Evolutionary conservation across 768 basidiomycete genomes (phyloP).

Genomic region (Paxillus ammoniavirescens): DNA sequence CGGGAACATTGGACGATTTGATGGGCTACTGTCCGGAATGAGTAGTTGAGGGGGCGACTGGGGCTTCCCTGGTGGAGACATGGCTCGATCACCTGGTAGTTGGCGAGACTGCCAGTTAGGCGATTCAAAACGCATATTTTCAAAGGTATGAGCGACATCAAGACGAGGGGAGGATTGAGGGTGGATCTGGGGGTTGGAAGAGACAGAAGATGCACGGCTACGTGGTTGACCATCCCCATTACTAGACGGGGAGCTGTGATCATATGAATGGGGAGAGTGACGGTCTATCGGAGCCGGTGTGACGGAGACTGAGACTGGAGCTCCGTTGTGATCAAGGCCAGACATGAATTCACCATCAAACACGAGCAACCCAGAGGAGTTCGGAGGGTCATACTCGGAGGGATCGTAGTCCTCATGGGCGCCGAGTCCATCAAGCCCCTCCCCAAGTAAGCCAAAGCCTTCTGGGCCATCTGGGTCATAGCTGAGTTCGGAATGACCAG

Average conservation of each 20-base stretch:
- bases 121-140: conserved; percentile 62
- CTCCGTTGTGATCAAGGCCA: conserved; percentile 25
- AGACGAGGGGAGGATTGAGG: conserved; percentile 54
- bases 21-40: conserved; percentile 55
- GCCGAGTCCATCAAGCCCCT: conserved; percentile 38
- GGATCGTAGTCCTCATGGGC: conserved; percentile 64
- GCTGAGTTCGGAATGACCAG: conserved; percentile 64
- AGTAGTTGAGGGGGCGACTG: conserved; percentile 61
- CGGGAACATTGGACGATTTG: conserved; percentile 34
- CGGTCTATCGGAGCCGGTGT: conserved; percentile 36
- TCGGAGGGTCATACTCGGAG: conserved; percentile 64
- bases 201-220: conserved; percentile 66
- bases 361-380: conserved; percentile 51
- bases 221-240: conserved; percentile 51
- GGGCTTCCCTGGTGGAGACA: conserved; percentile 48
- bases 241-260: conserved; percentile 65
- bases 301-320: conserved; percentile 39
- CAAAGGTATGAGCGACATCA: conserved; percentile 55
- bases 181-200: conserved; percentile 48
- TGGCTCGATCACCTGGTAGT: conserved; percentile 41
- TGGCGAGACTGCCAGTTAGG: conserved; percentile 55
- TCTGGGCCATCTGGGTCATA: conserved; percentile 49
- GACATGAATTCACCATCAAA: conserved; percentile 52
- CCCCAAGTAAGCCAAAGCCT: conserved; percentile 48
- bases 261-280: conserved; percentile 46